Conservation (phyloP, 2,329 filamentous ascomycete genomes). For the Colletotrichum cereale region DNA sequence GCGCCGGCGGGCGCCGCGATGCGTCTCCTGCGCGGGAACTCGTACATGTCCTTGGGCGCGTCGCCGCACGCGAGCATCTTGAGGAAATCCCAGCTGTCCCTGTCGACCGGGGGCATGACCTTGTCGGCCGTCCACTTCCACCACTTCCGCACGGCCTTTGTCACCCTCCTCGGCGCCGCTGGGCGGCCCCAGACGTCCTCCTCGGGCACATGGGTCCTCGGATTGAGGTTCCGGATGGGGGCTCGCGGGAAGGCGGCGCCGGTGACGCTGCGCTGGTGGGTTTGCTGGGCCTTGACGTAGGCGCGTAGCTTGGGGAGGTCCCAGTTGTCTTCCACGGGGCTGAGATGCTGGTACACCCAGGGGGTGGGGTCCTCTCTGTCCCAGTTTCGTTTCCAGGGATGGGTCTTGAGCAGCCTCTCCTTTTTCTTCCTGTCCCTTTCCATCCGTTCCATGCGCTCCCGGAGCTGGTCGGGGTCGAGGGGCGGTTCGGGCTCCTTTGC, state of each 20-base stretch:
- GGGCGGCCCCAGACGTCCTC: slow-evolving; percentile 65
- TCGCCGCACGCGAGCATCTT: slow-evolving; percentile 58
- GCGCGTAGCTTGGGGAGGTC: slow-evolving; percentile 58
- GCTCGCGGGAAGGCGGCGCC: slow-evolving; percentile 45
- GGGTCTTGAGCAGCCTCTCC: slow-evolving; percentile 18
- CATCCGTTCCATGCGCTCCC: slow-evolving; percentile 41
- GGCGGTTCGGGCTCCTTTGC: slow-evolving; percentile 49
- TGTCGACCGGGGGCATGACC: slow-evolving; percentile 66
- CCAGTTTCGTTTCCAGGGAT: slow-evolving; percentile 12
- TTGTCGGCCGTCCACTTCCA: slow-evolving; percentile 61
- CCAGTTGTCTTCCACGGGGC: slow-evolving; percentile 61
- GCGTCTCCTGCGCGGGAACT: slow-evolving; percentile 52
- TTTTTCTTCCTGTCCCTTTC: slow-evolving; percentile 17
- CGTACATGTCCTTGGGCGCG: slow-evolving; percentile 52
- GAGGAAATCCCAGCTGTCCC: slow-evolving; percentile 68
- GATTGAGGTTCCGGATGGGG: slow-evolving; percentile 48
- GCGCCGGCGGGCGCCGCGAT: slow-evolving; percentile 42
- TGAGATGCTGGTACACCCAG: slow-evolving; percentile 47
- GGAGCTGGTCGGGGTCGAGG: slow-evolving; percentile 56
- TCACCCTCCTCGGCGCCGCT: slow-evolving; percentile 52
- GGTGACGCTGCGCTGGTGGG: slow-evolving; percentile 46
- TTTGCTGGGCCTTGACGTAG: slow-evolving; percentile 57
- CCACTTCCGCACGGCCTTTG: slow-evolving; percentile 60
- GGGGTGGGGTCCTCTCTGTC: slow-evolving; percentile 17
- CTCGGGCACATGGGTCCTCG: slow-evolving; percentile 53